Conservation (phyloP, 441 rosid genomes). For the Breynia disticha region DNA sequence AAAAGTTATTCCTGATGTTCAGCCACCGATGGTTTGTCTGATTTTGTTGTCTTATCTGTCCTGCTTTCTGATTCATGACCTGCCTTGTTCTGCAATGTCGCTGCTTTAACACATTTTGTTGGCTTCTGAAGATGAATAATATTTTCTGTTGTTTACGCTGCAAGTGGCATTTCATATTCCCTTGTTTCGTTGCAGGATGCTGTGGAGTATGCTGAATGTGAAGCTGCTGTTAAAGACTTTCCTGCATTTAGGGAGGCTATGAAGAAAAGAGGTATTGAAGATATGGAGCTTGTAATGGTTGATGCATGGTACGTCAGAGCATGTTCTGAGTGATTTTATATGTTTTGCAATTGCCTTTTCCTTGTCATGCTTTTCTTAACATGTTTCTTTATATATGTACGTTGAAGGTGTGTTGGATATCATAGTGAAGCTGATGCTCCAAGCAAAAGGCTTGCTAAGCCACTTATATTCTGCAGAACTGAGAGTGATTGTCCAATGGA, state of each 20-base stretch:
- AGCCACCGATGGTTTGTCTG: slow-evolving; percentile 65
- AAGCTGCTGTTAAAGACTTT: slow-evolving; percentile 75
- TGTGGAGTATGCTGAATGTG: slow-evolving; percentile 85
- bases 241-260: slow-evolving; percentile 78
- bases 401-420: slow-evolving; percentile 74
- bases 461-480: slow-evolving; percentile 84
- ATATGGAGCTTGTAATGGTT: slow-evolving; percentile 94
- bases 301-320: slow-evolving; percentile 63
- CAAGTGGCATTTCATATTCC: not conserved
- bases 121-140: not conserved
- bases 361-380: not conserved
- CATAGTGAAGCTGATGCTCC: slow-evolving; percentile 78
- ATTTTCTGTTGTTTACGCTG: not conserved
- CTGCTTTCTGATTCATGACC: not conserved
- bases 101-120: not conserved
- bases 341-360: not conserved
- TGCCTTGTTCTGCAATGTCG: slow-evolving; percentile 2
- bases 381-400: not conserved
- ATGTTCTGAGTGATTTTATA: not conserved
- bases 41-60: not conserved
- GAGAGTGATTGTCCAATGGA: slow-evolving; percentile 95
- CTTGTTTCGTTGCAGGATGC: slow-evolving; percentile 51
- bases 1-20: slow-evolving; percentile 61
- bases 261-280: slow-evolving; percentile 89
- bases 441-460: slow-evolving; percentile 80